A percentile compares a stretch with the other conserved stretches of the same genome.
Evolutionary conservation across 495 filamentous ascomycete species (phyloP).

Genomic region (Podospora didyma): DNA sequence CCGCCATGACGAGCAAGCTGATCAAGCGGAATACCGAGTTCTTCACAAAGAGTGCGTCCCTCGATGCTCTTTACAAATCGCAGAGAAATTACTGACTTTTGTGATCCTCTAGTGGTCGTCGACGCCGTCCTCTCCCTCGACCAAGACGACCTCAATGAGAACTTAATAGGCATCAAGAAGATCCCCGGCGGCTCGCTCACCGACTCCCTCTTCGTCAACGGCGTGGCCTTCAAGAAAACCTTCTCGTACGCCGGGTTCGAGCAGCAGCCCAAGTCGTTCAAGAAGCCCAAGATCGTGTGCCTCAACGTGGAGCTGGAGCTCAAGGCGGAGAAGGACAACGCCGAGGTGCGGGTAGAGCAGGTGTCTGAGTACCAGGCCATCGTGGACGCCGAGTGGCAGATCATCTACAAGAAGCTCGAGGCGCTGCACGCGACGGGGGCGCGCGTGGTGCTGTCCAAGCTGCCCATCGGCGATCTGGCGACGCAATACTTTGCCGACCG

Average conservation of each 20-base stretch:
- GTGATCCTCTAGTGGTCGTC: slow-evolving; percentile 84
- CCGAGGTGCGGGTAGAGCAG: slow-evolving; percentile 95
- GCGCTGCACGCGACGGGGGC: slow-evolving; percentile 88
- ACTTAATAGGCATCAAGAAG: slow-evolving; percentile 96
- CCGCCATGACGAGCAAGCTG: slow-evolving; percentile 99
- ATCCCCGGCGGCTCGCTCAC: slow-evolving; percentile 94
- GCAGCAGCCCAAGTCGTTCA: slow-evolving; percentile 95
- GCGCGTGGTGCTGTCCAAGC: slow-evolving; percentile 93
- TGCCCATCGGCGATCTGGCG: slow-evolving; percentile 95
- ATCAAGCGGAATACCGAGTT: slow-evolving; percentile 96
- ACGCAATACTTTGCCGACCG: slow-evolving; percentile 98
- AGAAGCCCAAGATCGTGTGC: slow-evolving; percentile 89
- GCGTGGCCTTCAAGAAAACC: slow-evolving; percentile 99
- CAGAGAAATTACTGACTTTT: background rate
- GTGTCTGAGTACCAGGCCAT: slow-evolving; percentile 99
- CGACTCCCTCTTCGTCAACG: slow-evolving; percentile 95
- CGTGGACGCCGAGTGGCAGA: slow-evolving; percentile 98
- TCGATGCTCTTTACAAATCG: background rate
- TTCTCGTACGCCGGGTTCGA: slow-evolving; percentile 99
- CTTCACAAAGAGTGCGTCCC: slow-evolving; percentile 82
- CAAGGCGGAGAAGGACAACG: slow-evolving; percentile 98
- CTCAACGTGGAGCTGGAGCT: slow-evolving; percentile 96
- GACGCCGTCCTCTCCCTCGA: slow-evolving; percentile 96
- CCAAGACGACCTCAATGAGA: slow-evolving; percentile 96
- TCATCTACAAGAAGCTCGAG: slow-evolving; percentile 98